phyloP scores from a whole-genome alignment of 2,329 filamentous ascomycete species.

The Aspergillus pseudoviridinutans region DNA sequence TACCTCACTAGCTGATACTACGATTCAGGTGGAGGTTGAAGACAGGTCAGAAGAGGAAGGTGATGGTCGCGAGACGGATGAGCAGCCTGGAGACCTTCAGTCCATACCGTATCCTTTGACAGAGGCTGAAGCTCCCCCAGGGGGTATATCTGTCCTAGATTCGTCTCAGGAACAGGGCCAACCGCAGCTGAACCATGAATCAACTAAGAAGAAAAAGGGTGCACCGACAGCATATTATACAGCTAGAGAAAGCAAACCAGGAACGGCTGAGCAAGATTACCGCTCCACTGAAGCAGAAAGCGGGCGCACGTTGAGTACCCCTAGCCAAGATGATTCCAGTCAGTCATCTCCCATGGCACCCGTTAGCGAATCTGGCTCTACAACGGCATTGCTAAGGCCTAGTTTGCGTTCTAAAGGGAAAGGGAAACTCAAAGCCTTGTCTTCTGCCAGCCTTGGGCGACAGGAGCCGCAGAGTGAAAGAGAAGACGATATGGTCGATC shows the following conservation, averaged over 20 bases:
- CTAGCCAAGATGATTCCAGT: slow-evolving; percentile 16
- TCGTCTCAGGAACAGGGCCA: slow-evolving; percentile 6
- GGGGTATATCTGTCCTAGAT: slow-evolving; percentile 2
- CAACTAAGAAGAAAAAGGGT: slow-evolving; percentile 13
- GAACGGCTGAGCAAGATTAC: background rate
- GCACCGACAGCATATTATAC: slow-evolving; percentile 29
- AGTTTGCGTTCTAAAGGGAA: slow-evolving; percentile 18
- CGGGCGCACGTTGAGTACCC: slow-evolving; percentile 14
- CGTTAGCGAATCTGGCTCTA: slow-evolving; percentile 31
- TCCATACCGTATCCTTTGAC: slow-evolving; percentile 20
- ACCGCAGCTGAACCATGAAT: slow-evolving; percentile 1
- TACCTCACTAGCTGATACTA: slow-evolving; percentile 14
- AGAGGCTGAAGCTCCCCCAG: slow-evolving; percentile 11
- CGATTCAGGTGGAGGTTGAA: background rate
- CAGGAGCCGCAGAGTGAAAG: slow-evolving; percentile 33
- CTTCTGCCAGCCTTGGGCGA: slow-evolving; percentile 23
- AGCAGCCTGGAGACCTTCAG: slow-evolving; percentile 9
- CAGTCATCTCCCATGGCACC: slow-evolving; percentile 19
- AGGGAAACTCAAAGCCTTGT: slow-evolving; percentile 12
- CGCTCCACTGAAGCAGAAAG: background rate
- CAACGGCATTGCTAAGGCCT: slow-evolving; percentile 29
- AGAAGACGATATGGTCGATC: slow-evolving; percentile 7
- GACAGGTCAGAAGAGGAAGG: slow-evolving; percentile 9
- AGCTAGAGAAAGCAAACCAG: slow-evolving; percentile 20
- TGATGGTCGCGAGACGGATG: slow-evolving; percentile 3